A percentile compares a stretch with the other conserved stretches of the same genome.
Evolutionary conservation across 352 stramenopile genomes (phyloP).

Genomic region (Peronospora farinosa): DNA sequence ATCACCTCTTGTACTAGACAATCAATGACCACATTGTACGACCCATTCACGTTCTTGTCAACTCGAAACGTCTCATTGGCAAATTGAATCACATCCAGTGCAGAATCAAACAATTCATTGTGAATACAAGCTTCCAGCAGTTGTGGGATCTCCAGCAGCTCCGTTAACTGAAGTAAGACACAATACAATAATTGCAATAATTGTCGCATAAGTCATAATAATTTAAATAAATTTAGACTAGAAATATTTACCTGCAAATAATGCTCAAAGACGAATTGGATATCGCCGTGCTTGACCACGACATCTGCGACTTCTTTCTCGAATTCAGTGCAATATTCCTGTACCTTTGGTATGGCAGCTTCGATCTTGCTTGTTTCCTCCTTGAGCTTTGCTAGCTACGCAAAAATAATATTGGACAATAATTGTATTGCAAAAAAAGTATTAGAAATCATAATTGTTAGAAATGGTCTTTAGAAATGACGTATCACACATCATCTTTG

Average conservation of each 20-base stretch:
- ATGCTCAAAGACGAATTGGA: constrained; percentile 88
- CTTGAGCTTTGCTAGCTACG: constrained; percentile 60
- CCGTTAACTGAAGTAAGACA: constrained; percentile 72
- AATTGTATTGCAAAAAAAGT: constrained; percentile 10
- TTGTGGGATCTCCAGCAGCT: constrained; percentile 96
- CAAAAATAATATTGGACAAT: not conserved
- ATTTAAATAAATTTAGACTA: not conserved
- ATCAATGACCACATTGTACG: constrained; percentile 56
- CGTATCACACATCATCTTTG: constrained; percentile 53
- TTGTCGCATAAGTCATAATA: not conserved
- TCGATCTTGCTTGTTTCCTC: constrained; percentile 52
- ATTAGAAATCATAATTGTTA: not conserved
- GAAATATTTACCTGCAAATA: constrained; percentile 62
- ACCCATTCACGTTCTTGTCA: constrained; percentile 14
- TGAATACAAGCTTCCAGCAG: constrained; percentile 95
- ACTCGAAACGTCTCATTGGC: constrained; percentile 59
- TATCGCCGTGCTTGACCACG: constrained; percentile 69
- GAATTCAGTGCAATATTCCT: constrained; percentile 44
- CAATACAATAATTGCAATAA: constrained; percentile 12
- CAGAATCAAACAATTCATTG: constrained; percentile 94
- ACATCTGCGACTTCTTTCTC: constrained; percentile 49
- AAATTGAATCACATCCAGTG: constrained; percentile 94
- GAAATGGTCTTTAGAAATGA: not conserved
- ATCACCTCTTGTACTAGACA: constrained; percentile 61
- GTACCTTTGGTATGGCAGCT: constrained; percentile 45